phyloP scores from a whole-genome alignment of 305 asterid species.

The Fraxinus paxiana region DNA sequence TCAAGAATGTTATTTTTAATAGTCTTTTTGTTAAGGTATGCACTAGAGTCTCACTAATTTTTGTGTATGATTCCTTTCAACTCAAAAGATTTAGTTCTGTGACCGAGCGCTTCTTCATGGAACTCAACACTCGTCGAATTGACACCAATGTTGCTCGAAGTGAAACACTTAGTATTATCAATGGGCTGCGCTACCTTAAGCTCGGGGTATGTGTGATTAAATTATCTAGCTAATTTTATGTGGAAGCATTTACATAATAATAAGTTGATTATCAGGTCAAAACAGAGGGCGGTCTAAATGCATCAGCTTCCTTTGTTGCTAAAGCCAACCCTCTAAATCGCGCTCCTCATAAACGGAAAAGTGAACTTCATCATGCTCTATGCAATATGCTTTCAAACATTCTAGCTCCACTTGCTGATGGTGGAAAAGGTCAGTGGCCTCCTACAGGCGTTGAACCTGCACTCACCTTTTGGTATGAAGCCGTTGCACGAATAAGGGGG shows the following conservation, averaged over 20 bases:
- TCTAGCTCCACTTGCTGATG: constrained; percentile 93
- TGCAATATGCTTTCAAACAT: constrained; percentile 99
- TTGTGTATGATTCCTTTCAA: constrained; percentile 25
- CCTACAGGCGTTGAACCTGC: constrained; percentile 95
- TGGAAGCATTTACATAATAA: constrained; percentile 29
- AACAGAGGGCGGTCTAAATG: constrained; percentile 96
- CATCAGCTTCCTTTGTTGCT: constrained; percentile 98
- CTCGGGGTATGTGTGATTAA: constrained; percentile 74
- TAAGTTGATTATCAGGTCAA: constrained; percentile 68
- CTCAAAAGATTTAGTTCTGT: constrained; percentile 89
- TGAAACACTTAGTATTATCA: constrained; percentile 93
- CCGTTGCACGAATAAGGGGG: constrained; percentile 87
- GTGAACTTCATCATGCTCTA: constrained; percentile 95
- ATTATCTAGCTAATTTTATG: constrained; percentile 21
- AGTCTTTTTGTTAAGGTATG: constrained; percentile 19
- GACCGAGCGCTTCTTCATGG: constrained; percentile 99
- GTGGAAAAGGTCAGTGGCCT: constrained; percentile 98
- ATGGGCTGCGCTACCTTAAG: constrained; percentile 98
- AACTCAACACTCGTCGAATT: constrained; percentile 91
- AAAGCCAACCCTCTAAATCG: constrained; percentile 97
- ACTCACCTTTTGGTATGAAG: constrained; percentile 94
- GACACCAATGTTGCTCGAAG: constrained; percentile 89
- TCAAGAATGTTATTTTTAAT: constrained; percentile 14
- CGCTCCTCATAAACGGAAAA: constrained; percentile 93
- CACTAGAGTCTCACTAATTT: constrained; percentile 22